A percentile compares a stretch with the other conserved stretches of the same genome.
phyloP scores from a whole-genome alignment of 163 green algal genomes.

The Scenedesmus sp. region DNA sequence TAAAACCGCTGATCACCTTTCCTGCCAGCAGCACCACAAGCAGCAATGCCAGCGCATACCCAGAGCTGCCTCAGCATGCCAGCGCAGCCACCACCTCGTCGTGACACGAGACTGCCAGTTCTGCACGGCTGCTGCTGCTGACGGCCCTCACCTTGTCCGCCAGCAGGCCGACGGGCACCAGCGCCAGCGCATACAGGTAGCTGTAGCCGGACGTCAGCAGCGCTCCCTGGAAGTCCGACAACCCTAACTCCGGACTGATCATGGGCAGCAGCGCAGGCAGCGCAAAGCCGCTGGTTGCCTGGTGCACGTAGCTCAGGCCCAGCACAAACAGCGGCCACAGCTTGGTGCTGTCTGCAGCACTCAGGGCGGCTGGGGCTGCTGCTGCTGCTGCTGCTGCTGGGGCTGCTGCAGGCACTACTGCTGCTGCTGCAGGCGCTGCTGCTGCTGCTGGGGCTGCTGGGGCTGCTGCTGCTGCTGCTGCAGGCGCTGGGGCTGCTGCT shows the following conservation, averaged over 20 bases:
- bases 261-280: conserved; percentile 89
- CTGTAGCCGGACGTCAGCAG: conserved; percentile 87
- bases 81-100: conserved; percentile 69
- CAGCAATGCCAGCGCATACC: conserved; percentile 87
- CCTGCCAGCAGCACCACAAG: conserved; percentile 88
- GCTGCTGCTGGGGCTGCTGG: too few species aligned
- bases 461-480: too few species aligned
- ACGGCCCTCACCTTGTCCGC: conserved; percentile 78
- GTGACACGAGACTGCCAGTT: too few species aligned
- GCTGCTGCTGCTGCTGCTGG: conserved; percentile 10
- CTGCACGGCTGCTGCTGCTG: too few species aligned
- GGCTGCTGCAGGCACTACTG: conserved; percentile 8
- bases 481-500: too few species aligned
- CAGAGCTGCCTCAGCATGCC: conserved; percentile 80
- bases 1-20: conserved; percentile 21
- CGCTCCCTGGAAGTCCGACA: conserved; percentile 82
- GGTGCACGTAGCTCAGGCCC: conserved; percentile 84
- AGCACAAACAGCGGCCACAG: conserved; percentile 82
- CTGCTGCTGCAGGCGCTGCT: conserved; percentile 12
- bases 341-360: conserved; percentile 60
- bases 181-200: conserved; percentile 87
- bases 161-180: conserved; percentile 89
- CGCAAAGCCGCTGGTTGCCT: conserved; percentile 85
- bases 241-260: conserved; percentile 80
- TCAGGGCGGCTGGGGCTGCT: background rate